A percentile compares a stretch with the other conserved stretches of the same genome.
Evolutionary conservation across 768 basidiomycete species (phyloP).

Genomic region (Tulasnella sp.): DNA sequence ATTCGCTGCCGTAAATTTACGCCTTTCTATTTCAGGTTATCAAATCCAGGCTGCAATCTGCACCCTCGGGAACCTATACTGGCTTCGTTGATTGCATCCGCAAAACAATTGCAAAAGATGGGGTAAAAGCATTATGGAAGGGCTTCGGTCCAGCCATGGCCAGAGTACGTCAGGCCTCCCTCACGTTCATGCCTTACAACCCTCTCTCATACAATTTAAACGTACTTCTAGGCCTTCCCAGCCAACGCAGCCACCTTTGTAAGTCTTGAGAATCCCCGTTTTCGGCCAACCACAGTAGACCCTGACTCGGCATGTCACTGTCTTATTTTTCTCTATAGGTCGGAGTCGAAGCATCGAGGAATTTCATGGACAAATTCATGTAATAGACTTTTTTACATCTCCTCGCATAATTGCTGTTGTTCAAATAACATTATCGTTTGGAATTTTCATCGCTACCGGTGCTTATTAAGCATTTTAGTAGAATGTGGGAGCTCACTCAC

Average conservation of each 20-base stretch:
- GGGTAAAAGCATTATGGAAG: conserved; percentile 81
- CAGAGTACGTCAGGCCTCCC: conserved; percentile 39
- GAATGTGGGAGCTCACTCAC: too few species aligned
- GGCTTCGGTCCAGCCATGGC: conserved; percentile 98
- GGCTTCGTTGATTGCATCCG: conserved; percentile 85
- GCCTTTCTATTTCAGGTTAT: conserved; percentile 48
- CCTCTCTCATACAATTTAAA: not conserved
- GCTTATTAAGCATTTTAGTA: too few species aligned
- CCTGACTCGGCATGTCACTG: too few species aligned
- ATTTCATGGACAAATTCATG: conserved; percentile 47
- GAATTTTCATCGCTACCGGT: too few species aligned
- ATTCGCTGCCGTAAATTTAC: not conserved
- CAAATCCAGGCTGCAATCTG: conserved; percentile 91
- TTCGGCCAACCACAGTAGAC: conserved; percentile 20
- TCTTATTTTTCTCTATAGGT: conserved; percentile 36
- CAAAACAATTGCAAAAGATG: conserved; percentile 85
- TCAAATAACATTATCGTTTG: too few species aligned
- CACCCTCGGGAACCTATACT: conserved; percentile 93
- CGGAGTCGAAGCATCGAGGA: conserved; percentile 84
- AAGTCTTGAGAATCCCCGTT: conserved; percentile 26
- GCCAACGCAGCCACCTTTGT: conserved; percentile 94
- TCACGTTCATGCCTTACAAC: not conserved
- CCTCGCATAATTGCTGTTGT: too few species aligned
- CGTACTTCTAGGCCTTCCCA: conserved; percentile 65
- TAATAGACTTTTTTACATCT: too few species aligned